Evolutionary conservation across 2,329 filamentous ascomycete genomes (phyloP), one percentile per base, ranked within the genome.

Genomic region (Ophiostoma pallidulum): DNA sequence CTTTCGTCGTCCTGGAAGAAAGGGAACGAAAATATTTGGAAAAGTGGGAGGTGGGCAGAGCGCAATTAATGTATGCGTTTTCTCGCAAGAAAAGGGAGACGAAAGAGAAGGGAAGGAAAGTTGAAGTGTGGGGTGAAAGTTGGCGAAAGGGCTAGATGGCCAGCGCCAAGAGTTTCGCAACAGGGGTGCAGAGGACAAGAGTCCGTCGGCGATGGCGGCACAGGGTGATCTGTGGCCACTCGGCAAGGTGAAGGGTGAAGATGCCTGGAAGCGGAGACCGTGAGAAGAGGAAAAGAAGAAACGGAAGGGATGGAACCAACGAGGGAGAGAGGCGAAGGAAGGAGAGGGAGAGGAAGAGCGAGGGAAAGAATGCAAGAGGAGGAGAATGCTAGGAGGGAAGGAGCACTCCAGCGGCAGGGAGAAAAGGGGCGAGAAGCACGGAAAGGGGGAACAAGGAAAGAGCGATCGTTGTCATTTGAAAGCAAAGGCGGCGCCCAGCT

Each of bases 61-160:
- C 19, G 31, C 29, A 38, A 16, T 26, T 33, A 43, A 31, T 29
- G 22, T 18, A 24, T n/a, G n/a, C n/a, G n/a, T n/a, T n/a, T n/a
- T n/a, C n/a, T n/a, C n/a, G n/a, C n/a, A n/a, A 38, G 32, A 45
- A 41, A 50, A 41, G 45, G 31, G 39, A 43, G 38, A 37, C 33
- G 37, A 43, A 37, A 33, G 47, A 49, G 24, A 28, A 28, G 24
- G 10, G 24, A 5, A 28, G 24, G 24, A 28, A 10, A 28, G 10
- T 28, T 10, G 24, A 28, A 28, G 10, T 8, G 8, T 19, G 14
- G 14, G 14, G n/a, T n/a, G 4, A 29, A 18, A 41, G 19, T 2
- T 12, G n/a, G 7, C 28, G n/a, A 3, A n/a, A 29, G 6, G n/a
- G n/a, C n/a, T n/a, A n/a, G n/a, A n/a, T n/a, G n/a, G n/a, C n/a